Evolutionary conservation across 257 asterid genomes (phyloP).

Genomic region (Jacaranda mimosifolia): DNA sequence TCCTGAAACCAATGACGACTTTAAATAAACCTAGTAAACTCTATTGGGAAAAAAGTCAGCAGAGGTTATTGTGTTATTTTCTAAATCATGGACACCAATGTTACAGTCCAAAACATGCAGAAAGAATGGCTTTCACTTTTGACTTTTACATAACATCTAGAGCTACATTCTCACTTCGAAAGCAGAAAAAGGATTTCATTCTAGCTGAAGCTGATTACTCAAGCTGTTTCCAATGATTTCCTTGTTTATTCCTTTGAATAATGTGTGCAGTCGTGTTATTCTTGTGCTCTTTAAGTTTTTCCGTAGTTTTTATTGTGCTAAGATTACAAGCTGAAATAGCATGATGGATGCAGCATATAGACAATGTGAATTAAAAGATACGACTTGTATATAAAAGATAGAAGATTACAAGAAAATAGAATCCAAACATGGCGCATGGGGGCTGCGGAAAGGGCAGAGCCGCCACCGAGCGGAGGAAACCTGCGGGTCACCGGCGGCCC

Average conservation of each 20-base stretch:
- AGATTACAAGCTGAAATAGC: background rate
- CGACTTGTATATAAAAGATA: background rate
- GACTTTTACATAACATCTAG: too few relatives aligned
- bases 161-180: background rate
- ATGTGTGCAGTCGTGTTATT: background rate
- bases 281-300: background rate
- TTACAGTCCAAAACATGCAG: too few relatives aligned
- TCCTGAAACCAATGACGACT: too few relatives aligned
- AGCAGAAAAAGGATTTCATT: background rate
- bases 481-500: conserved; percentile 57
- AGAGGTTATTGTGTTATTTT: too few relatives aligned
- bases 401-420: background rate
- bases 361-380: too few relatives aligned
- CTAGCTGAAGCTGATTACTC: conserved; percentile 20
- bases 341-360: background rate
- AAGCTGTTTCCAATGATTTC: background rate
- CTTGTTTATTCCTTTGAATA: background rate
- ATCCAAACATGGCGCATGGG: conserved; percentile 72
- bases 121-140: too few relatives aligned
- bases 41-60: too few relatives aligned
- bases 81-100: too few relatives aligned
- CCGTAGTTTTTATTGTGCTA: background rate
- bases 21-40: too few relatives aligned
- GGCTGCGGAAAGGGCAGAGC: conserved; percentile 77
- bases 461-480: conserved; percentile 53